phyloP scores from a whole-genome alignment of 352 stramenopile species.

The Globisporangium recalcitrans region DNA sequence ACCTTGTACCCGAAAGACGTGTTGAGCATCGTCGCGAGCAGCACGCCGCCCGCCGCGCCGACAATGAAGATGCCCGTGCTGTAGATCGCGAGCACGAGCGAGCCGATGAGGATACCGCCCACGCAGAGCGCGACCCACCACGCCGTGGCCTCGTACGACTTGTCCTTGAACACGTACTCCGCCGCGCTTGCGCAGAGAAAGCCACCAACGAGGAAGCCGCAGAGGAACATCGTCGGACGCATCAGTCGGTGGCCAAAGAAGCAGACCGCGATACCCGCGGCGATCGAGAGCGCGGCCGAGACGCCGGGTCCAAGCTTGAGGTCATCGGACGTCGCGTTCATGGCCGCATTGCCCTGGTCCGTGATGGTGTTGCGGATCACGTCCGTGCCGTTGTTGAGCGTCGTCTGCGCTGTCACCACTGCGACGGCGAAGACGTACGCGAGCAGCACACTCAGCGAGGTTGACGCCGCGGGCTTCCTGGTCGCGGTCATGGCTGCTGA shows the following conservation, averaged over 20 bases:
- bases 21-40: slow-evolving; percentile 44
- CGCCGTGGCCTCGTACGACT: slow-evolving; percentile 40
- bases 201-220: slow-evolving; percentile 50
- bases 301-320: slow-evolving; percentile 6
- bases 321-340: not conserved
- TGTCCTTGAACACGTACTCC: slow-evolving; percentile 32
- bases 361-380: slow-evolving; percentile 6
- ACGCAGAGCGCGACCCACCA: slow-evolving; percentile 51
- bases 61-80: slow-evolving; percentile 56
- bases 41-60: slow-evolving; percentile 37
- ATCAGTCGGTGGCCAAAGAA: slow-evolving; percentile 47
- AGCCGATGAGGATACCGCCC: slow-evolving; percentile 38
- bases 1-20: slow-evolving; percentile 53
- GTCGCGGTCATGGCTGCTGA: not conserved
- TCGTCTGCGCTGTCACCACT: not conserved
- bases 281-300: slow-evolving; percentile 32
- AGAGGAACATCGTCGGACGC: slow-evolving; percentile 57
- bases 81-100: slow-evolving; percentile 51
- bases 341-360: slow-evolving; percentile 5
- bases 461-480: not conserved
- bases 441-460: not conserved
- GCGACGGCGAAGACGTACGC: not conserved
- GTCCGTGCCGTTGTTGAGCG: not conserved
- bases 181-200: slow-evolving; percentile 41
- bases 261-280: slow-evolving; percentile 27